Evolutionary conservation across 1,284 basidiomycete species (phyloP).

Genomic region (Microbotryum intermedium): DNA sequence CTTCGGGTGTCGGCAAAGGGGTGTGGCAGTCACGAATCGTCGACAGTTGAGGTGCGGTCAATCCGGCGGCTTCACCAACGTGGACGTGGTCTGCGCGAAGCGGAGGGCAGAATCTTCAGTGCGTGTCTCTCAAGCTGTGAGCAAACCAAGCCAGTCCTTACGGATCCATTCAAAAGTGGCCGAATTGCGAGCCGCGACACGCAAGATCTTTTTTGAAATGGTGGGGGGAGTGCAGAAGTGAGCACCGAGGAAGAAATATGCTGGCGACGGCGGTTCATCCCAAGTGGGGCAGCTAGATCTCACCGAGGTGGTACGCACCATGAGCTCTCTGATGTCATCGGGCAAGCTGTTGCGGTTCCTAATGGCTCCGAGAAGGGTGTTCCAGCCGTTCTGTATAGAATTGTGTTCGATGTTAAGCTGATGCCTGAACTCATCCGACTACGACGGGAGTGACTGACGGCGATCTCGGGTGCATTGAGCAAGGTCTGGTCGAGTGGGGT

Average conservation of each 20-base stretch:
- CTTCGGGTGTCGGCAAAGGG: constrained; percentile 19
- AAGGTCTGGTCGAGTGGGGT: constrained; percentile 42
- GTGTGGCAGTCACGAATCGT: constrained; percentile 38
- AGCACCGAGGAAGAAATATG: neutral
- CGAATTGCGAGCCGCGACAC: constrained; percentile 42
- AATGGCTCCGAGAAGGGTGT: constrained; percentile 41
- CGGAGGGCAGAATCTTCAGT: neutral
- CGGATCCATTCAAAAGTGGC: constrained; percentile 44
- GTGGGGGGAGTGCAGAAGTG: neutral
- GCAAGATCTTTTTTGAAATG: constrained; percentile 37
- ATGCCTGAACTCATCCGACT: neutral
- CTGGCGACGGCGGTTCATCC: too few relatives aligned
- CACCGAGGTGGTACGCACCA: constrained; percentile 34
- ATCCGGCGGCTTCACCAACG: constrained; percentile 39
- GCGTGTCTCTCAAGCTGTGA: neutral
- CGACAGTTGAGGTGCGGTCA: constrained; percentile 39
- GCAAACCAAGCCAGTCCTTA: neutral
- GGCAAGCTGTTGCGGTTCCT: constrained; percentile 40
- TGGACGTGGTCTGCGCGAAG: constrained; percentile 30
- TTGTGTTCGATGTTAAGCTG: neutral
- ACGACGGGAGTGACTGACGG: constrained; percentile 17
- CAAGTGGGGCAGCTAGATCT: neutral
- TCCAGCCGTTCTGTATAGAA: constrained; percentile 39
- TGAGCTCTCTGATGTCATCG: constrained; percentile 42
- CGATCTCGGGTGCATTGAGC: constrained; percentile 39